Base-by-base conservation (phyloP, 352 stramenopile species). In the Stephanocyclus meneghinianus region DNA sequence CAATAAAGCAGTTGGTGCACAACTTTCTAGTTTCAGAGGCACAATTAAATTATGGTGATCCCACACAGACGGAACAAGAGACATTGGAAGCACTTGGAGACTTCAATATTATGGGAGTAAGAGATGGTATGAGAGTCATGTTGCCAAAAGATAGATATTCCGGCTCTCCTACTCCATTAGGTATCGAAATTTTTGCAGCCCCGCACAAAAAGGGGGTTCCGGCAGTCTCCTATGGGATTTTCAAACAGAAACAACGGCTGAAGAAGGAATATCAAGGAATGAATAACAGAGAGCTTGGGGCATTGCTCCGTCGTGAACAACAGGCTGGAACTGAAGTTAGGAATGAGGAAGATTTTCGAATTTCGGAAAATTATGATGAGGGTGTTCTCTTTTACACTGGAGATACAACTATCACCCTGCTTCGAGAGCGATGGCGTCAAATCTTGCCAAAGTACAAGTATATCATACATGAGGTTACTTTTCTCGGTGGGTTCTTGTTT, bases 391-490 rank as follows among this genome's bases (percentile, higher is more conserved):
- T 87, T 57, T 90, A 88, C 60, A 86, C 81, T 11, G 84, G 84
- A 2, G 84, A 90, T 47, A 90, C 84, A 5, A 84, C 76, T 57
- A 90, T 90, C 47, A 69, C 73, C n/a, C 56, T 90, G 9, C 72
- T 90, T 10, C 47, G 72, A 37, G 71, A 84, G 51, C 29, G 78
- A 47, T 83, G 78, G 70, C 61, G 66, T 47, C 72, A 87, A 26
- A 88, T 90, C 26, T 69, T 86, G 16, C 74, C 66, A 2, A 66
- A 78, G 11, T 90, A 87, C 65, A 84, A 80, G 57, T 75, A 80
- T 42, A 72, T 88, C 42, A 88, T 90, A 29, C 84, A 90, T 37
- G 84, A 90, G 50, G 78, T 86, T 0, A 90, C 84, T 4, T 90
- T 90, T 62, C 47, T 88, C 3, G 84, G 84, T 21, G 51, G 42